phyloP scores from a whole-genome alignment of 2,329 filamentous ascomycete species.

The Botrytis aclada region DNA sequence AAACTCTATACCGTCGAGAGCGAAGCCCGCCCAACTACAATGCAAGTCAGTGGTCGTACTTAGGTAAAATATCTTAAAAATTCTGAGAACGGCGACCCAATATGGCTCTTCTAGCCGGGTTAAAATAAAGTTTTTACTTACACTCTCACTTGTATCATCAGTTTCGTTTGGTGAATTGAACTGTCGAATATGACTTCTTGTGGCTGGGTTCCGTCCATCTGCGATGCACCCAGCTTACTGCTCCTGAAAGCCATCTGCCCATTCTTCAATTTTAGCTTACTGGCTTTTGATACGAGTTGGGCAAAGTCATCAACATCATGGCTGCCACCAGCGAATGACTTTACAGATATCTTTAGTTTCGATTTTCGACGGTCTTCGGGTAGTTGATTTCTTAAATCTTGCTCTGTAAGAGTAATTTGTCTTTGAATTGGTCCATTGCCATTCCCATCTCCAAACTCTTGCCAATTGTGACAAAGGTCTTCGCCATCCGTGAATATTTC shows the following conservation, averaged over 20 bases:
- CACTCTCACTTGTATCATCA: constrained; percentile 71
- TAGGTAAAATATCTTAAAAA: neutral
- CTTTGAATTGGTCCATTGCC: constrained; percentile 60
- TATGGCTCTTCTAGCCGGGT: neutral
- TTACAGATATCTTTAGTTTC: constrained; percentile 68
- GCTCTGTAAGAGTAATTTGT: constrained; percentile 72
- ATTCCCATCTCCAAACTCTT: constrained; percentile 70
- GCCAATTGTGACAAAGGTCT: constrained; percentile 73
- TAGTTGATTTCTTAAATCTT: constrained; percentile 66
- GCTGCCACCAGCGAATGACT: constrained; percentile 71
- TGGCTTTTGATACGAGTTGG: constrained; percentile 65
- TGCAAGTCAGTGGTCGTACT: neutral
- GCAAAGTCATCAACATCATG: constrained; percentile 76
- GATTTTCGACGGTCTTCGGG: constrained; percentile 70
- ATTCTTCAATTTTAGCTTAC: constrained; percentile 71
- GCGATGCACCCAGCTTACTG: constrained; percentile 68
- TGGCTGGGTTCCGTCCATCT: constrained; percentile 66
- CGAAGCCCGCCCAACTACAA: constrained; percentile 48
- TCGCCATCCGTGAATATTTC: constrained; percentile 82
- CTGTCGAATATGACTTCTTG: constrained; percentile 74
- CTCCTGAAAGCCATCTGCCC: constrained; percentile 73
- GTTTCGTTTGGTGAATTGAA: constrained; percentile 63
- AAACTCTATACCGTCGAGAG: constrained; percentile 86
- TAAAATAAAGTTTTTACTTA: constrained; percentile 51
- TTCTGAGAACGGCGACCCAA: neutral